These are phyloP conservation scores for Sporothrix dimorphospora DNA, from an alignment of 2,329 filamentous ascomycete species.

Conservation along the genomic window DNA sequence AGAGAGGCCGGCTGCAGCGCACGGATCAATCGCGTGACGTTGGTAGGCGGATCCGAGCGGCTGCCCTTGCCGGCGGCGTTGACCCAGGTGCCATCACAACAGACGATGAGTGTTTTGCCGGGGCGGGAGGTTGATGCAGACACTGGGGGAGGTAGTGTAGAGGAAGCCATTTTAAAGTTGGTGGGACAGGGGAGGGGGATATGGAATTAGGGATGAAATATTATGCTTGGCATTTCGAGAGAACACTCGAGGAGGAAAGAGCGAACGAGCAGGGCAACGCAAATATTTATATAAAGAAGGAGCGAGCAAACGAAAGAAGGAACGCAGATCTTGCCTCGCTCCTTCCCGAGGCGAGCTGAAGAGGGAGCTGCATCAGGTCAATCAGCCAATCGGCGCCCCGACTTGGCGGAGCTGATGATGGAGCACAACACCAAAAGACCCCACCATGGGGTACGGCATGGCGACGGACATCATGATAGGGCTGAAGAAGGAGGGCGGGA, in stretches of 20 bases:
- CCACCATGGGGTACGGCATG: no score
- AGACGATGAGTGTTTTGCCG: conserved; percentile 40
- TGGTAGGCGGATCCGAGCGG: conserved; percentile 25
- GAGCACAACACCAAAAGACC: no score
- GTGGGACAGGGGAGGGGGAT: neutral
- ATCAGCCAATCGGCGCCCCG: neutral
- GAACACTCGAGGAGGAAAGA: neutral
- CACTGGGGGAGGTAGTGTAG: neutral
- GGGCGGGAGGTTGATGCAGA: neutral
- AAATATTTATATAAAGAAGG: neutral
- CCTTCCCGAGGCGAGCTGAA: neutral
- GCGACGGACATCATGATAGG: neutral
- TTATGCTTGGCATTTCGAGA: neutral
- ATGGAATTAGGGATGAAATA: neutral
- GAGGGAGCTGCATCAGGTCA: neutral
- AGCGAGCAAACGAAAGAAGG: neutral
- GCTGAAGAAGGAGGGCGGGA: neutral
- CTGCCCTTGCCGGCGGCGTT: conserved; percentile 39
- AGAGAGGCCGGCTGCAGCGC: conserved; percentile 19
- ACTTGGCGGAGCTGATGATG: neutral
- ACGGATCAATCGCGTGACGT: conserved; percentile 31
- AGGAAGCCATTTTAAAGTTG: neutral
- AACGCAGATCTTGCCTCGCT: neutral
- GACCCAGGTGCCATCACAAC: conserved; percentile 44
- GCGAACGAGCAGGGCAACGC: neutral